A percentile compares a stretch with the other conserved stretches of the same genome.
Conservation (phyloP, 2,329 filamentous ascomycete species). For the Chaetoscypha palmicola region DNA sequence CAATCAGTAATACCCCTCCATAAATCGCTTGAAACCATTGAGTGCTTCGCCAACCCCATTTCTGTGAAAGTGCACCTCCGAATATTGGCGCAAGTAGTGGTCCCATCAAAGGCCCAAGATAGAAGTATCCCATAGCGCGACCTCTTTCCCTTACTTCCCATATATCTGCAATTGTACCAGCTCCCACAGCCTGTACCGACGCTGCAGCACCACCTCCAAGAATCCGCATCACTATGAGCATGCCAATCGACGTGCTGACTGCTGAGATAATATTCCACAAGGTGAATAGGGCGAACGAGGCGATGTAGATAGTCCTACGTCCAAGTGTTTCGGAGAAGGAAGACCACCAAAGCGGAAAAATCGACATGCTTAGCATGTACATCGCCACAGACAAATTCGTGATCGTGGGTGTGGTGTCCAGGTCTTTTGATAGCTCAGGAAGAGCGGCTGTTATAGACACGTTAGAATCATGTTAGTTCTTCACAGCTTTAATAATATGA, state of each 20-base stretch:
- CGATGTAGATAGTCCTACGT: slow-evolving; percentile 69
- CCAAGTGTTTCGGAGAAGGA: slow-evolving; percentile 69
- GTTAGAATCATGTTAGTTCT: neutral
- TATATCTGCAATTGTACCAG: slow-evolving; percentile 75
- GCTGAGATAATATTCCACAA: slow-evolving; percentile 65
- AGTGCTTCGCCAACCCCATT: slow-evolving; percentile 66
- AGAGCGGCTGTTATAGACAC: slow-evolving; percentile 51
- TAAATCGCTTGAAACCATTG: slow-evolving; percentile 73
- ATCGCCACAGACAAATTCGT: slow-evolving; percentile 71
- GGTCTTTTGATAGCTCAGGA: slow-evolving; percentile 51
- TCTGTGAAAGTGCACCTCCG: slow-evolving; percentile 63
- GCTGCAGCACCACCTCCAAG: slow-evolving; percentile 70
- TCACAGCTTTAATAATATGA: slow-evolving; percentile 16
- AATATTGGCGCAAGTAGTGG: slow-evolving; percentile 71
- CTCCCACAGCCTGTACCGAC: slow-evolving; percentile 75
- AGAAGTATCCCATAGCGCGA: slow-evolving; percentile 76
- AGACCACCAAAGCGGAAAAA: slow-evolving; percentile 78
- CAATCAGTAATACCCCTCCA: slow-evolving; percentile 49
- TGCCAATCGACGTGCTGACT: slow-evolving; percentile 59
- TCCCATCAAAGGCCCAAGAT: slow-evolving; percentile 69
- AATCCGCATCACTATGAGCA: slow-evolving; percentile 72
- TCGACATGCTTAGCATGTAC: slow-evolving; percentile 77
- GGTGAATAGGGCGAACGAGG: slow-evolving; percentile 65
- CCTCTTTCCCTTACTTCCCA: slow-evolving; percentile 70
- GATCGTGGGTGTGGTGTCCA: slow-evolving; percentile 56